Percentiles rank a stretch among this genome's conserved stretches.
These are phyloP conservation scores for Sclerotinia glacialis DNA, from an alignment of 2,329 filamentous ascomycete genomes.

Conservation along the genomic window DNA sequence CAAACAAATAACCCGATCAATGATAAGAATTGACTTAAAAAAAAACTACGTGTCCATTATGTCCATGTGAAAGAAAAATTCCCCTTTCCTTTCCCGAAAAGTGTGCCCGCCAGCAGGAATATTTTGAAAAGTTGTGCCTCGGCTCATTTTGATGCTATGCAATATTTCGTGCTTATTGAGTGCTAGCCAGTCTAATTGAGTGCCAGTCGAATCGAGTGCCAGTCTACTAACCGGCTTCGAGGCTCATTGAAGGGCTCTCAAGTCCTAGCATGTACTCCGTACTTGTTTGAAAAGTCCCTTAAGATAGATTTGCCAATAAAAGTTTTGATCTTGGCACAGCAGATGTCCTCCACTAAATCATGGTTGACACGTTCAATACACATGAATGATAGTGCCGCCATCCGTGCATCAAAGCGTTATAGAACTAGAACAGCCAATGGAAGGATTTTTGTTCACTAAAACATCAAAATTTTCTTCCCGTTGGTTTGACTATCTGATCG, in stretches of 20 bases:
- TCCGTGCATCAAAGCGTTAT: not conserved
- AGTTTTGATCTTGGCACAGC: not conserved
- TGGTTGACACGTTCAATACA: not conserved
- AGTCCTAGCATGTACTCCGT: not conserved
- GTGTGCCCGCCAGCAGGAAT: not conserved
- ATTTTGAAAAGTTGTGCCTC: not conserved
- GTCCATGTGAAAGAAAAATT: no score
- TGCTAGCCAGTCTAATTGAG: not conserved
- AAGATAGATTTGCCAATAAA: not conserved
- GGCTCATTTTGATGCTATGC: not conserved
- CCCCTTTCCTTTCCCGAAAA: not conserved
- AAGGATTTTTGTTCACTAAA: not conserved
- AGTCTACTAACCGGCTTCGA: not conserved
- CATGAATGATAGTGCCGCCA: not conserved
- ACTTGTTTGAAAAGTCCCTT: not conserved
- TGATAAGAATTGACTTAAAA: not conserved
- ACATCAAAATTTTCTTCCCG: not conserved
- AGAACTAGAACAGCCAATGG: conserved; percentile 8
- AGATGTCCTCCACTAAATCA: not conserved
- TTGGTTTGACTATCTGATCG: not conserved
- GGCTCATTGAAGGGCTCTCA: no score
- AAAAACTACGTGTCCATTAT: not conserved
- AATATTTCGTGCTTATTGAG: not conserved
- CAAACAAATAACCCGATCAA: not conserved
- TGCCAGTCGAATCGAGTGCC: not conserved